These are phyloP conservation scores for Cutaneotrichosporon sp. DNA, from an alignment of 1,284 basidiomycete species.

Conservation along the genomic window DNA sequence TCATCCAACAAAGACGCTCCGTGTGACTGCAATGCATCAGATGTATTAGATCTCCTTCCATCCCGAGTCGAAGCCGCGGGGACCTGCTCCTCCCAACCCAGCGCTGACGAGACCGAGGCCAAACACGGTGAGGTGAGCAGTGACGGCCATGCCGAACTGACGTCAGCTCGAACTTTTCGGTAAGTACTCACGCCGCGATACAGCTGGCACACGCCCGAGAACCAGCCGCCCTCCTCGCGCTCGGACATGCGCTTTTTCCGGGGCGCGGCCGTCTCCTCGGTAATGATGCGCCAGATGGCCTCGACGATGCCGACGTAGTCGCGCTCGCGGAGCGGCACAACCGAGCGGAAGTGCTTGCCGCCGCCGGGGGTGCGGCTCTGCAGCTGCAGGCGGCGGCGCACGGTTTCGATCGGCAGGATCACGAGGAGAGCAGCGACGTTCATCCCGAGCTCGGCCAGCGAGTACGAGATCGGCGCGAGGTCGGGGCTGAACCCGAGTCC, in stretches of 20 bases:
- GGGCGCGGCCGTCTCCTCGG: slow-evolving; percentile 76
- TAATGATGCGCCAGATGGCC: slow-evolving; percentile 85
- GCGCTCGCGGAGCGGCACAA: slow-evolving; percentile 81
- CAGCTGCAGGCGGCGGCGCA: slow-evolving; percentile 83
- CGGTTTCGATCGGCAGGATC: slow-evolving; percentile 90
- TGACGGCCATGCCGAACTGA: slow-evolving; percentile 76
- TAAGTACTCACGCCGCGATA: slow-evolving; percentile 71
- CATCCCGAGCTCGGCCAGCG: slow-evolving; percentile 75
- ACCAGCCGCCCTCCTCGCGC: slow-evolving; percentile 60
- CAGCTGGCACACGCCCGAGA: slow-evolving; percentile 81
- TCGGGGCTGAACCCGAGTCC: slow-evolving; percentile 72
- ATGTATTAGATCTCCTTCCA: slow-evolving; percentile 82
- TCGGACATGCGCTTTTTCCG: slow-evolving; percentile 53
- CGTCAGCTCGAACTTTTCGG: neutral
- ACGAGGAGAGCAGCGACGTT: slow-evolving; percentile 75
- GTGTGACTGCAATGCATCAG: slow-evolving; percentile 14
- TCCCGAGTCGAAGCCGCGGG: slow-evolving; percentile 67
- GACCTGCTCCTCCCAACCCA: slow-evolving; percentile 58
- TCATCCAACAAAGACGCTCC: too few relatives aligned
- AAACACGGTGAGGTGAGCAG: slow-evolving; percentile 83
- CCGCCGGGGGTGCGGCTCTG: slow-evolving; percentile 59
- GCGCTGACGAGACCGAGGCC: slow-evolving; percentile 67
- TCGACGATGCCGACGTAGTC: slow-evolving; percentile 95
- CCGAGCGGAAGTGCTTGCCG: slow-evolving; percentile 65
- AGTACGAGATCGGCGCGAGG: slow-evolving; percentile 78